These are phyloP conservation scores for Pilasporangium apinafurcum DNA, from an alignment of 352 stramenopile species.

Conservation along the genomic window DNA sequence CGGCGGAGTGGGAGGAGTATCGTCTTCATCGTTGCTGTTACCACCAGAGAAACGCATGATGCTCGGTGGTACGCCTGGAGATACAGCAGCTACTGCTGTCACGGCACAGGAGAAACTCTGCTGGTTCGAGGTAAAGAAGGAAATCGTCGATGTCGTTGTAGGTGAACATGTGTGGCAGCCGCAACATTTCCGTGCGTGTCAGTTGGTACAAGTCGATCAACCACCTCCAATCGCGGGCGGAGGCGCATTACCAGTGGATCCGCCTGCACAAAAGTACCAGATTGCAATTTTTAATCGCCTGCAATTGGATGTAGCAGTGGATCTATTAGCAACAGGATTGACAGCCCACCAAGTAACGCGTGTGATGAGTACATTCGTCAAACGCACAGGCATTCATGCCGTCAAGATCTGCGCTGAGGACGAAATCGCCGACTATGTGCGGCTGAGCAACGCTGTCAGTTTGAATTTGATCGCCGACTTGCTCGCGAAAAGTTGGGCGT, in stretches of 20 bases:
- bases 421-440: slow-evolving; percentile 20
- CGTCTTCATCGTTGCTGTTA: no score
- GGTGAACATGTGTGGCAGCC: slow-evolving; percentile 3
- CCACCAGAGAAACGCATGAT: no score
- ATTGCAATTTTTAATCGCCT: slow-evolving; percentile 8
- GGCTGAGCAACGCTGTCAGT: slow-evolving; percentile 31
- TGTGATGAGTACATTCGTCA: slow-evolving; percentile 9
- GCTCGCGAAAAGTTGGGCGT: slow-evolving; percentile 32
- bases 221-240: no score
- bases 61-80: no score
- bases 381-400: slow-evolving; percentile 9
- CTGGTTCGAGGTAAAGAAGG: slow-evolving; percentile 7
- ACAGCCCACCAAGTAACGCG: slow-evolving; percentile 9
- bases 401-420: slow-evolving; percentile 4
- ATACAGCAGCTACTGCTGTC: no score
- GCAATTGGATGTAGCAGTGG: slow-evolving; percentile 16
- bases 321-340: slow-evolving; percentile 12
- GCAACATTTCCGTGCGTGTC: background rate
- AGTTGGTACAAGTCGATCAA: background rate
- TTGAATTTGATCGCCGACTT: slow-evolving; percentile 26
- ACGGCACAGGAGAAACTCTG: background rate
- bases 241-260: background rate
- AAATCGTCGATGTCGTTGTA: slow-evolving; percentile 4
- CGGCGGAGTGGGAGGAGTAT: no score
- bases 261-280: slow-evolving; percentile 4